Evolutionary conservation across 257 asterid species (phyloP).

Genomic region (Anisodus acutangulus): DNA sequence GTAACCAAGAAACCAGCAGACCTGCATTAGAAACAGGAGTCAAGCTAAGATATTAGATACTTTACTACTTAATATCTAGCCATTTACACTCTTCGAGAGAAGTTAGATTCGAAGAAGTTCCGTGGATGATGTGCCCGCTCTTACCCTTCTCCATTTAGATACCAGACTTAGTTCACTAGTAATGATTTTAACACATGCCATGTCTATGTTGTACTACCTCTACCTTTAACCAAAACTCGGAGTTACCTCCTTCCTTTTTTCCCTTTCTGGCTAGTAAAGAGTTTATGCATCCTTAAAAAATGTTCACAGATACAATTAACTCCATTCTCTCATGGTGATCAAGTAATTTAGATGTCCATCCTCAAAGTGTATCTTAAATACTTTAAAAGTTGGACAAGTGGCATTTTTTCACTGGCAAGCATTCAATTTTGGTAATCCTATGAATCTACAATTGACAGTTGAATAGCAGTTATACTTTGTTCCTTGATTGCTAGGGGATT

Average conservation of each 20-base stretch:
- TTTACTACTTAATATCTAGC: neutral
- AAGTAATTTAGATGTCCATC: neutral
- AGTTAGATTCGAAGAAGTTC: neutral
- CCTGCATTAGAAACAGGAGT: slow-evolving; percentile 49
- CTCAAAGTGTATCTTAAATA: neutral
- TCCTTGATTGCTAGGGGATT: neutral
- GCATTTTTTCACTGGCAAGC: neutral
- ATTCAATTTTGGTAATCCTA: neutral
- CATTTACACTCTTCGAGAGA: neutral
- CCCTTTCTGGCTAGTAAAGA: no score
- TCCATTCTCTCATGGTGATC: neutral
- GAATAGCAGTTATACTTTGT: neutral
- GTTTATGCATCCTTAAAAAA: neutral
- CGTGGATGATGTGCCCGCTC: neutral
- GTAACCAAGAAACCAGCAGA: slow-evolving; percentile 90
- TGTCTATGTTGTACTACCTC: neutral
- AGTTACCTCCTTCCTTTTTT: no score
- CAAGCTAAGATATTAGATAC: neutral
- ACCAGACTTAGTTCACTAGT: neutral
- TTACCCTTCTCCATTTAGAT: neutral
- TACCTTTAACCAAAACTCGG: neutral
- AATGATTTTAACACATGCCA: neutral
- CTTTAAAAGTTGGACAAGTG: neutral
- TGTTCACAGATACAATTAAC: neutral
- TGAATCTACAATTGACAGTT: neutral